Conservation (phyloP, 1,284 basidiomycete genomes). For the Hemileia vastatrix region DNA sequence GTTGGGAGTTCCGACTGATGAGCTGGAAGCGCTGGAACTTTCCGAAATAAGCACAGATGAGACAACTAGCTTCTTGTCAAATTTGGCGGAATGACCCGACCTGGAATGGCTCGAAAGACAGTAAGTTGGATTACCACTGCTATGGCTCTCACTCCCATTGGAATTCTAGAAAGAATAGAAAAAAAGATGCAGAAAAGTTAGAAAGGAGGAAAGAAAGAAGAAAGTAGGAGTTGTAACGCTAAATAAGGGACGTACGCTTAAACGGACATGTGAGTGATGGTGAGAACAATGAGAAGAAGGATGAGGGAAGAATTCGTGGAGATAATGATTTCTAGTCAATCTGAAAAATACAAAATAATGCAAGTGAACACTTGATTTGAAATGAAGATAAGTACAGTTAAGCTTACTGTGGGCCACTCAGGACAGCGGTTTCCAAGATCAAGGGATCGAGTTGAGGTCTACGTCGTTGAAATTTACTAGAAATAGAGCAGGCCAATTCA, state of each 20-base stretch:
- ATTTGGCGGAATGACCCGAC: neutral
- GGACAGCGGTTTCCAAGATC: slow-evolving; percentile 35
- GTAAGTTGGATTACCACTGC: neutral
- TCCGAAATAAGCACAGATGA: neutral
- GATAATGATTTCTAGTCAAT: slow-evolving; percentile 38
- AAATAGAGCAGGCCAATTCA: no score
- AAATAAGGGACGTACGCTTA: no score
- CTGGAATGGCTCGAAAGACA: neutral
- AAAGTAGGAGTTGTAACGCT: neutral
- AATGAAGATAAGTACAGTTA: neutral
- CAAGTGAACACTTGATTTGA: neutral
- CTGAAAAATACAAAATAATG: slow-evolving; percentile 14
- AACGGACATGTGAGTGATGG: neutral
- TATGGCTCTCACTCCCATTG: no score
- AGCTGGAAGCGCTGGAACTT: neutral
- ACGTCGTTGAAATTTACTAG: slow-evolving; percentile 2
- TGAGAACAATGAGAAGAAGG: neutral
- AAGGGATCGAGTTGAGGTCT: slow-evolving; percentile 34
- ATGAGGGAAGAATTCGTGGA: slow-evolving; percentile 35
- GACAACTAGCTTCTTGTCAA: neutral
- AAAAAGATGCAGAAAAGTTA: neutral
- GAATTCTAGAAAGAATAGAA: no score
- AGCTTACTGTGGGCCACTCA: slow-evolving; percentile 33
- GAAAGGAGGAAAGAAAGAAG: neutral
- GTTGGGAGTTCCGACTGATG: no score